Conservation (phyloP, 2,329 filamentous ascomycete genomes). For the Cryphonectria radicalis region DNA sequence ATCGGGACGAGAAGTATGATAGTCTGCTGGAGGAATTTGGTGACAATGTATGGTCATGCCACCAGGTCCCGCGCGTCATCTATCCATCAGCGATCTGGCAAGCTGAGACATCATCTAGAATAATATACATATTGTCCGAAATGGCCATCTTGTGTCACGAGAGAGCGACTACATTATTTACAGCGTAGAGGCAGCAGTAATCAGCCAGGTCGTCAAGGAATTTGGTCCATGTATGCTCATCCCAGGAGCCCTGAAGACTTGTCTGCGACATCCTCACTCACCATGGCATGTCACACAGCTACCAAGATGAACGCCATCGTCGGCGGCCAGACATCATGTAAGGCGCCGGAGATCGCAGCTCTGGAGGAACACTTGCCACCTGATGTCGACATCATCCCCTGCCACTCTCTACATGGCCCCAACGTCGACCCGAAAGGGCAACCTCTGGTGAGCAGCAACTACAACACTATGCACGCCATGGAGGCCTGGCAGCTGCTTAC, state of each 20-base stretch:
- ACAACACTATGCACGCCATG: not conserved
- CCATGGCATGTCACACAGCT: conserved; percentile 61
- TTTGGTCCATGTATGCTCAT: conserved; percentile 82
- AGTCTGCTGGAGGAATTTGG: conserved; percentile 79
- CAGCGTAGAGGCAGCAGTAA: conserved; percentile 92
- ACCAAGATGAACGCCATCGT: conserved; percentile 96
- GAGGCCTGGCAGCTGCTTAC: not conserved
- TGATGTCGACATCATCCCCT: conserved; percentile 93
- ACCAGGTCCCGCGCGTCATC: conserved; percentile 38
- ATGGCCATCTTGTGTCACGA: conserved; percentile 94
- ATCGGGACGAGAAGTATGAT: conserved; percentile 87
- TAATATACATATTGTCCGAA: conserved; percentile 84
- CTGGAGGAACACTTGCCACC: conserved; percentile 86
- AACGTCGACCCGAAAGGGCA: conserved; percentile 87
- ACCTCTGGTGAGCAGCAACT: conserved; percentile 70
- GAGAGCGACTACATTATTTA: conserved; percentile 99
- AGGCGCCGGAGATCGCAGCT: conserved; percentile 91
- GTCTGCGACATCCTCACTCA: conserved; percentile 25
- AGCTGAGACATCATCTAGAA: conserved; percentile 68
- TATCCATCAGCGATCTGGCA: conserved; percentile 39
- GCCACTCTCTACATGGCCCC: conserved; percentile 94
- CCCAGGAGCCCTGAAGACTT: not conserved
- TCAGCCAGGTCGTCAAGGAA: conserved; percentile 82
- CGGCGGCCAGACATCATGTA: conserved; percentile 97
- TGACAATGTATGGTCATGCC: conserved; percentile 71